phyloP scores from a whole-genome alignment of 1,284 basidiomycete genomes.

The Trametes versicolor region DNA sequence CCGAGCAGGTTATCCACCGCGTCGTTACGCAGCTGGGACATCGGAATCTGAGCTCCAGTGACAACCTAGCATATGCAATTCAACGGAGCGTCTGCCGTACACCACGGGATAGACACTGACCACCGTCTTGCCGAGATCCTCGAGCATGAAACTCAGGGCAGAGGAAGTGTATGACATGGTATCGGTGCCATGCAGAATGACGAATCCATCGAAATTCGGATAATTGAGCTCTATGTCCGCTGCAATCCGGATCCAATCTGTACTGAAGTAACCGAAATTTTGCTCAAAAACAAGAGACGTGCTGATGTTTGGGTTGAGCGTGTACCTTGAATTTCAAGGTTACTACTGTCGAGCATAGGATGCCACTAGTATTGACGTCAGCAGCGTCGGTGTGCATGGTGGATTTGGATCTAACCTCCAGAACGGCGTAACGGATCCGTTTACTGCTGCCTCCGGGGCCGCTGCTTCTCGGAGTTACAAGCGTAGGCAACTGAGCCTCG shows the following conservation, averaged over 20 bases:
- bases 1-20: slow-evolving; percentile 91
- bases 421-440: slow-evolving; percentile 81
- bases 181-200: slow-evolving; percentile 93
- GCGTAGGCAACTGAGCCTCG: slow-evolving; percentile 74
- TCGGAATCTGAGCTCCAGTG: slow-evolving; percentile 92
- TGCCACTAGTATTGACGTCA: slow-evolving; percentile 67
- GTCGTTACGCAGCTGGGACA: slow-evolving; percentile 90
- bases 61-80: slow-evolving; percentile 63
- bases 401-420: slow-evolving; percentile 64
- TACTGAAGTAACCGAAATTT: slow-evolving; percentile 33
- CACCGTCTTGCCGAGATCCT: slow-evolving; percentile 91
- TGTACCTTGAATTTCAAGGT: slow-evolving; percentile 80
- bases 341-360: slow-evolving; percentile 88
- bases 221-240: slow-evolving; percentile 94
- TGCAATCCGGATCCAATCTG: slow-evolving; percentile 91
- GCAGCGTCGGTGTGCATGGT: neutral
- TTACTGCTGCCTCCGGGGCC: slow-evolving; percentile 71
- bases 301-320: neutral
- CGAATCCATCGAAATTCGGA: slow-evolving; percentile 85
- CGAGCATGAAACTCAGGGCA: slow-evolving; percentile 88
- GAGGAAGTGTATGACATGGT: slow-evolving; percentile 93
- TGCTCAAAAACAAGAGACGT: slow-evolving; percentile 21
- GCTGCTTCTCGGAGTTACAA: slow-evolving; percentile 78
- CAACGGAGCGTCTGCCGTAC: neutral
- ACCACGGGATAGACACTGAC: slow-evolving; percentile 50